These are phyloP conservation scores for Saturnispora gosingensis DNA, from an alignment of 805 yeast species.

Conservation along the genomic window DNA sequence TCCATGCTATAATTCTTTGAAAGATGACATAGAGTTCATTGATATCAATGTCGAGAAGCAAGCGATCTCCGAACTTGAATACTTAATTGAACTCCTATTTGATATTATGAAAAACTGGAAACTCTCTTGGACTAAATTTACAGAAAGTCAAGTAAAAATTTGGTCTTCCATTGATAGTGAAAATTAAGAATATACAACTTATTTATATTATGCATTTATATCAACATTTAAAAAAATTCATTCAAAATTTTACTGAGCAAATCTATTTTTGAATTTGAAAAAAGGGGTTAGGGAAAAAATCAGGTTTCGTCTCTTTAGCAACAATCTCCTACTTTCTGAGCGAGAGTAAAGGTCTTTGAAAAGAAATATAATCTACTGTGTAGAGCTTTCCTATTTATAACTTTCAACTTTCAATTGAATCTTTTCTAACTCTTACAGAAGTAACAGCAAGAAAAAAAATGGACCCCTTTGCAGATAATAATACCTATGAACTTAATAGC, in stretches of 20 bases:
- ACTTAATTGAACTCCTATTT: conserved; percentile 11
- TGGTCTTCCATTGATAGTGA: conserved; percentile 15
- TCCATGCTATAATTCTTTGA: conserved; percentile 37
- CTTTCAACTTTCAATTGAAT: neutral
- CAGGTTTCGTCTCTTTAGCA: neutral
- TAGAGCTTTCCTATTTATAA: neutral
- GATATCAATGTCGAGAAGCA: conserved; percentile 36
- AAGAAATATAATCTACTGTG: neutral
- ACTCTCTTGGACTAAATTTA: conserved; percentile 20
- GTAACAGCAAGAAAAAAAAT: neutral
- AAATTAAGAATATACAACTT: neutral
- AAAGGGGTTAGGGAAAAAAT: neutral
- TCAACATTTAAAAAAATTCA: neutral
- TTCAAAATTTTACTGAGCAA: neutral
- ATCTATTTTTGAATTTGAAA: neutral
- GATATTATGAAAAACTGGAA: conserved; percentile 21
- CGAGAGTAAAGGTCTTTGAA: neutral
- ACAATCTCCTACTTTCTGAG: neutral
- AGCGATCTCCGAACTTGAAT: conserved; percentile 20
- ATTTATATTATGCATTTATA: neutral
- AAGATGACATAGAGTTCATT: conserved; percentile 35
- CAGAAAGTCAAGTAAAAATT: conserved; percentile 17
- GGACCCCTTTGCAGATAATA: conserved; percentile 8
- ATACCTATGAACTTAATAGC: neutral
- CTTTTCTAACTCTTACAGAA: neutral